Evolutionary conservation across 2,329 filamentous ascomycete genomes (phyloP), one percentile per base, ranked within the genome.

Genomic region (Neofusicoccum ribis): DNA sequence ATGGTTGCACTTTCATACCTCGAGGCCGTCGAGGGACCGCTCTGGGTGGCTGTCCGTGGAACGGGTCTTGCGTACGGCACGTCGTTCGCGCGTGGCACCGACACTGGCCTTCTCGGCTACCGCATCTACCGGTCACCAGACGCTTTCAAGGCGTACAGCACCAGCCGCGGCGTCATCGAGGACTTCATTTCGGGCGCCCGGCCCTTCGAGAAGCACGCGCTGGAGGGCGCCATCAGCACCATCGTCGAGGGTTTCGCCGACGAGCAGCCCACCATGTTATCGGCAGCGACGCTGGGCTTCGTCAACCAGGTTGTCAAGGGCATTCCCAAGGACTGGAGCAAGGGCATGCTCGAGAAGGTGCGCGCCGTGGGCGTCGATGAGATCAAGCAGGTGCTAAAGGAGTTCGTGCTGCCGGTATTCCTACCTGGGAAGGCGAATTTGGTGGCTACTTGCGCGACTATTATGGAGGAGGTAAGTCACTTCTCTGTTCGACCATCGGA

Each of bases 1-100:
- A 87, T 96, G 76, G 93, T 99, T 7, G 93, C 94, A 0, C 87
- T 93, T 58, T 89, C 93, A 20, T 98, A 97, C 74, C 89, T 99
- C 67, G 93, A 97, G 74, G 89, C 93, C 0, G 91, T 96, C 17
- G 95, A 99, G 78, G 95, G 95, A 0, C 95, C 95, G 0, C 86
- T 99, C 37, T 98, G 95, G 94, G 90, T 90, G 68, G 92, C 92
- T 0, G 91, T 98, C 56, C 92, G 95, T 52, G 95, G 95, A 64
- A 95, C 92, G 49, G 95, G 95, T 50, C 88, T 98, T 61, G 95
- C 95, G 0, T 99, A 99, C 74, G 93, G 93, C 62, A 89, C 91
- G 0, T 88, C 86, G 71, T 96, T 98, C 73, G 85, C 85, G 50
- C 89, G 91, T 51, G 90, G 92, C 72, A 81, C 91, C 34, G 92